Evolutionary conservation across 2,329 filamentous ascomycete species (phyloP), one percentile per base, ranked within the genome.

Genomic region (Phoma sp.): DNA sequence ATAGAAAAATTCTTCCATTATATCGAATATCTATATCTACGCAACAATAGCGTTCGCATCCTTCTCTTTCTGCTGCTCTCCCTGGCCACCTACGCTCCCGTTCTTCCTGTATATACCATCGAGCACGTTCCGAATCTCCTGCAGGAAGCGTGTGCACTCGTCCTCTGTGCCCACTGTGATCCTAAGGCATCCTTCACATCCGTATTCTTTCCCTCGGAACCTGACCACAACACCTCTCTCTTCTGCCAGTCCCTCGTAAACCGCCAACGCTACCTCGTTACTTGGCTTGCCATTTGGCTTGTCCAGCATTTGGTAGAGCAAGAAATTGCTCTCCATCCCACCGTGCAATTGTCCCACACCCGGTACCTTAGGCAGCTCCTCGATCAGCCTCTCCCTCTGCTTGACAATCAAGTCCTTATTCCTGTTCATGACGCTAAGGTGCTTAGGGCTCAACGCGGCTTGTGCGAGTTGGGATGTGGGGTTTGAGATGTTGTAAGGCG

Each of bases 401-500:
- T 75, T 74, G 6, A 95, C 72, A 56, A 98, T 88, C 65, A 83
- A 82, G n/a, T 81, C 82, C 34, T 84, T 83, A 75, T 96, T 89
- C 25, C 66, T 75, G 32, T 80, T 80, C 93, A 97, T 96, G 12
- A 88, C 82, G 0, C 81, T 77, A 37, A 98, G 75, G 23, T 93
- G 93, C 15, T 81, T 76, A 0, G 81, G 77, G 1, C 84, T 81
- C 32, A 98, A 79, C 3, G 91, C 93, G 18, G 88, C 85, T 30
- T 81, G 84, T 1, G 93, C 95, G 15, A 99, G 82, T 29, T 88
- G 87, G 65, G 88, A 92, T 1, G 93, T 97, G 0, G 92, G 92
- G 65, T 88, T 93, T 4, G 92, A 89, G 66, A 99, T 88, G 77
- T 97, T 98, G 80, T 99, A 99, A 0, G 95, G 95, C 0, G 95